Conservation (phyloP, 2,329 filamentous ascomycete genomes). For the Aureobasidium sp. region DNA sequence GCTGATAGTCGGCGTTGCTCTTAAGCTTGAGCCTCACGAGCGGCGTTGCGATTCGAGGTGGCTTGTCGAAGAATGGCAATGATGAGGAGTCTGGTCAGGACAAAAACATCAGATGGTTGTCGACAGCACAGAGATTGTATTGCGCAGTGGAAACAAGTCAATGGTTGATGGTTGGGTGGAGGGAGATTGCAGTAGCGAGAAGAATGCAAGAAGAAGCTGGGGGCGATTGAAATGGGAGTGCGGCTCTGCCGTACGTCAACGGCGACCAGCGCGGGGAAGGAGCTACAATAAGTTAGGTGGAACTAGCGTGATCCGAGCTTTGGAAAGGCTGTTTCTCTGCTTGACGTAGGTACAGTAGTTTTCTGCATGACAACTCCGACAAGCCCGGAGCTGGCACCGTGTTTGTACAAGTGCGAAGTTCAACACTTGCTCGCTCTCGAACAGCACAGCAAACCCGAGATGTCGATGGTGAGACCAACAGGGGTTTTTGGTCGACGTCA, state of each 20-base stretch:
- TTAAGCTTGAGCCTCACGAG: neutral
- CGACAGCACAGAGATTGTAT: neutral
- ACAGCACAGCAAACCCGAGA: neutral
- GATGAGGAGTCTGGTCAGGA: neutral
- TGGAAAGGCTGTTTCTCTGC: neutral
- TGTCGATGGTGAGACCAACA: neutral
- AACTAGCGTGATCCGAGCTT: neutral
- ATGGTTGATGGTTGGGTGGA: neutral
- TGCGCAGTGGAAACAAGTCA: neutral
- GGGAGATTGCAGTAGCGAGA: slow-evolving; percentile 11
- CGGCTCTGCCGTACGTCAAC: slow-evolving; percentile 11
- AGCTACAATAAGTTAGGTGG: neutral
- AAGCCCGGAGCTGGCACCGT: neutral
- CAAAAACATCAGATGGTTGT: neutral
- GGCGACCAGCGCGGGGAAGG: neutral
- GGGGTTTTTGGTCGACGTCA: neutral
- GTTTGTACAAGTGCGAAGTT: neutral
- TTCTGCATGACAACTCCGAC: neutral
- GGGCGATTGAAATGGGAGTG: slow-evolving; percentile 8
- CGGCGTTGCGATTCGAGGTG: neutral
- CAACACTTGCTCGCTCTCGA: neutral
- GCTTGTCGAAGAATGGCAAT: neutral
- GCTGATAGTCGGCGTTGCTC: neutral
- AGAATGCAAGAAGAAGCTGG: slow-evolving; percentile 10
- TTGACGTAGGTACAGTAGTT: neutral